A percentile compares a stretch with the other conserved stretches of the same genome.
Evolutionary conservation across 1,284 basidiomycete species (phyloP).

Genomic region (Fistulina hepatica): DNA sequence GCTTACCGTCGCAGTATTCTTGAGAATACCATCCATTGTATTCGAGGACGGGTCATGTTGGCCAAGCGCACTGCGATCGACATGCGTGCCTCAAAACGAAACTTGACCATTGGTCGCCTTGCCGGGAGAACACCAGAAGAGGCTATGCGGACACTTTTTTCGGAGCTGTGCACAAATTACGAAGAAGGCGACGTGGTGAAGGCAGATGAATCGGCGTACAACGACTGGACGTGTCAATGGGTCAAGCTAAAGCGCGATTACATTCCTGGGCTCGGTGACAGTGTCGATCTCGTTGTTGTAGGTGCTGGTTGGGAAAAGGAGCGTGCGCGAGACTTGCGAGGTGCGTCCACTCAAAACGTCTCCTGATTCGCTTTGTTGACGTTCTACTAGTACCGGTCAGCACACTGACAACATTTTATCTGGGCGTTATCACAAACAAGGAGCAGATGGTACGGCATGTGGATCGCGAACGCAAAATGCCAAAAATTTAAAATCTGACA

Average conservation of each 20-base stretch:
- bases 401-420: constrained; percentile 71
- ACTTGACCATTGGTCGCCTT: constrained; percentile 11
- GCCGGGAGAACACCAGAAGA: no score
- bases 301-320: constrained; percentile 73
- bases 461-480: no score
- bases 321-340: constrained; percentile 63
- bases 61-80: no score
- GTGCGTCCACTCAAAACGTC: constrained; percentile 28
- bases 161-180: no score
- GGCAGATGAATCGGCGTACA: constrained; percentile 54
- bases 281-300: constrained; percentile 64
- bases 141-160: no score
- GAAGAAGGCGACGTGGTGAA: constrained; percentile 78
- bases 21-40: constrained; percentile 39
- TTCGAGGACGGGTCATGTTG: constrained; percentile 52
- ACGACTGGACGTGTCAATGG: constrained; percentile 55
- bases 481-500: no score
- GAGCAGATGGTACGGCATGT: constrained; percentile 29
- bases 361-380: not conserved
- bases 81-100: constrained; percentile 28
- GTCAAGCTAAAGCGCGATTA: constrained; percentile 83
- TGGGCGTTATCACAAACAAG: constrained; percentile 47
- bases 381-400: constrained; percentile 37
- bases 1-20: constrained; percentile 46
- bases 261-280: constrained; percentile 72